Percentiles rank a stretch among this genome's conserved stretches.
These are phyloP conservation scores for Candida sanyaensis DNA, from an alignment of 1,139 yeast genomes.

Conservation along the genomic window DNA sequence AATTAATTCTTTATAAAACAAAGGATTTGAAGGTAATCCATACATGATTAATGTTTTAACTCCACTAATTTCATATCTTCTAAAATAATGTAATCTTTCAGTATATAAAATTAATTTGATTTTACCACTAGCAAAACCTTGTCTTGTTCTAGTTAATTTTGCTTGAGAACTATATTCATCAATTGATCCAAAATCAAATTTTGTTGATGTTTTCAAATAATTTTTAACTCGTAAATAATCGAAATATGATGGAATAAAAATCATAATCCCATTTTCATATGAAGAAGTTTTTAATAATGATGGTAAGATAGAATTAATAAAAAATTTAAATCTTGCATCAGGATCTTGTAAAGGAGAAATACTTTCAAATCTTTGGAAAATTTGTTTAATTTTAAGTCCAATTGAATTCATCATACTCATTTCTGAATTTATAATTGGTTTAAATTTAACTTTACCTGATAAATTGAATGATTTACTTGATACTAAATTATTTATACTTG, in stretches of 20 bases:
- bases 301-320: conserved; percentile 73
- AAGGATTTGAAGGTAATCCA: conserved; percentile 82
- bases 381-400: conserved; percentile 65
- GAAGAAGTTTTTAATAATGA: conserved; percentile 58
- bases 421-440: conserved; percentile 34
- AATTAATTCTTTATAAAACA: conserved; percentile 77
- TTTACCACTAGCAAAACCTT: conserved; percentile 64
- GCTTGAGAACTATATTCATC: conserved; percentile 83
- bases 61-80: conserved; percentile 85
- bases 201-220: conserved; percentile 65
- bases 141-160: conserved; percentile 70
- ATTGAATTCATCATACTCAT: conserved; percentile 53
- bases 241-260: conserved; percentile 83
- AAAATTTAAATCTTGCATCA: conserved; percentile 76
- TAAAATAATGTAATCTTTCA: conserved; percentile 90
- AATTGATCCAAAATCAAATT: conserved; percentile 60
- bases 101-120: conserved; percentile 79
- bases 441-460: conserved; percentile 65
- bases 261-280: conserved; percentile 71
- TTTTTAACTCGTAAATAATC: conserved; percentile 82
- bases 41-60: conserved; percentile 82
- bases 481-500: conserved; percentile 71
- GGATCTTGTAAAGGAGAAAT: conserved; percentile 67
- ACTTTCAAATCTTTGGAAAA: conserved; percentile 68
- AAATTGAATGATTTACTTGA: conserved; percentile 61